Evolutionary conservation across 2,329 filamentous ascomycete genomes (phyloP).

Genomic region (Aureobasidium sp.): DNA sequence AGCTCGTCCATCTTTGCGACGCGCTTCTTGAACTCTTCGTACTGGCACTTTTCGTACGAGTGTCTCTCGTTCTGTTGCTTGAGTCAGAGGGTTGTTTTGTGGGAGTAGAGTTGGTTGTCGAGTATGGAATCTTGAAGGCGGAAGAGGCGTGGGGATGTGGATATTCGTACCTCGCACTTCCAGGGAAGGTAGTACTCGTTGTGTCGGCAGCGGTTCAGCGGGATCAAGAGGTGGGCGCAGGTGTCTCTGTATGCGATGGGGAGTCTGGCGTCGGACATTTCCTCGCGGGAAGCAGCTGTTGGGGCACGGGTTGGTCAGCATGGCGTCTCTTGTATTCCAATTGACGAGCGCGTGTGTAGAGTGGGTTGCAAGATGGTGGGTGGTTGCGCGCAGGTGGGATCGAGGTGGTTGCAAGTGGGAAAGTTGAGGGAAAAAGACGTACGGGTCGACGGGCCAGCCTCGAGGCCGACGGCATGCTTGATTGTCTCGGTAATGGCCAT

Average conservation of each 20-base stretch:
- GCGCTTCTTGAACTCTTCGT: constrained; percentile 96
- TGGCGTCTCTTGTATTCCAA: background rate
- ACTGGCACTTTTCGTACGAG: constrained; percentile 98
- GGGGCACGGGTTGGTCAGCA: constrained; percentile 11
- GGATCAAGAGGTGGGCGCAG: constrained; percentile 90
- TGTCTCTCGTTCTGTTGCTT: constrained; percentile 78
- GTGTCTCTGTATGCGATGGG: constrained; percentile 89
- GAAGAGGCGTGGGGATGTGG: too few relatives aligned
- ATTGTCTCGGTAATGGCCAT: constrained; percentile 38
- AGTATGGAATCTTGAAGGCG: too few relatives aligned
- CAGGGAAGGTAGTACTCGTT: constrained; percentile 91
- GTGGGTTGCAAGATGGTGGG: background rate
- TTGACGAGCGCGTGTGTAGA: background rate
- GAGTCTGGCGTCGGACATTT: constrained; percentile 85
- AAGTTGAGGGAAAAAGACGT: constrained; percentile 18
- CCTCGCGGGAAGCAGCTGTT: constrained; percentile 70
- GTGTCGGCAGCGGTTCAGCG: constrained; percentile 87
- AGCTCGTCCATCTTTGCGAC: constrained; percentile 98
- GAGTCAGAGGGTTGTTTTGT: background rate
- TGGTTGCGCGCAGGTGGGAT: background rate
- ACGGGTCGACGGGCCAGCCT: constrained; percentile 27
- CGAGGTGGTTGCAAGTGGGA: background rate
- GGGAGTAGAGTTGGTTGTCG: too few relatives aligned
- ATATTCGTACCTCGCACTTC: constrained; percentile 92
- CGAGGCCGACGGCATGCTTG: constrained; percentile 40